These are phyloP conservation scores for Dactylellina drechsleri DNA, from an alignment of 2,329 filamentous ascomycete genomes.

Conservation along the genomic window DNA sequence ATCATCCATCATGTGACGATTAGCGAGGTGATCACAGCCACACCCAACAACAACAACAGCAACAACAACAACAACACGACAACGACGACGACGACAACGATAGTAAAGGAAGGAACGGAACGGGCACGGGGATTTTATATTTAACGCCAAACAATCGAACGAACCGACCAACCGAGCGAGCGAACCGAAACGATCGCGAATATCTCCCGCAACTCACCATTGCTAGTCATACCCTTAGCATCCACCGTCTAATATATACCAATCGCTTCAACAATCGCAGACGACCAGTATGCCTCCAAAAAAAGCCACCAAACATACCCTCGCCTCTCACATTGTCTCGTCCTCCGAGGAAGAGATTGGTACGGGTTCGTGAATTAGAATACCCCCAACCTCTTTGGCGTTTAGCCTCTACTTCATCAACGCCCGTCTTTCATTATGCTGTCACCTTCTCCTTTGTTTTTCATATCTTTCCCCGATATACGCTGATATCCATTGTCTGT, in stretches of 20 bases:
- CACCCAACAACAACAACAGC: background rate
- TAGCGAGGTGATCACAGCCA: too few relatives aligned
- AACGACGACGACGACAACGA: conserved; percentile 1
- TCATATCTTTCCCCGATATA: too few relatives aligned
- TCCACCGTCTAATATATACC: background rate
- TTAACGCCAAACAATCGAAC: too few relatives aligned
- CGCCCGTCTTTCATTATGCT: too few relatives aligned
- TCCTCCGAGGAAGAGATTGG: conserved; percentile 26
- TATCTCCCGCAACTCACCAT: background rate
- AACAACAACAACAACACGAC: conserved; percentile 6
- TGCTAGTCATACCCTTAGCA: background rate
- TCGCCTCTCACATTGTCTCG: conserved; percentile 16
- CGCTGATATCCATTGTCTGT: too few relatives aligned
- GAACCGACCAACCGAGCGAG: too few relatives aligned
- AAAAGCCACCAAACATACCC: conserved; percentile 16
- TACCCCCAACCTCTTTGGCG: too few relatives aligned
- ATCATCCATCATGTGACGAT: too few relatives aligned
- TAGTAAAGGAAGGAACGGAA: background rate
- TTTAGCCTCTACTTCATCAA: too few relatives aligned
- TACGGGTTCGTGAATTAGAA: conserved; percentile 9
- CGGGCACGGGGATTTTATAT: background rate
- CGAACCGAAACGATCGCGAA: too few relatives aligned
- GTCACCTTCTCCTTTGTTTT: too few relatives aligned
- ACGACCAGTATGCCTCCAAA: conserved; percentile 35
- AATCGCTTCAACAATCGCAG: background rate